Evolutionary conservation across 2,329 filamentous ascomycete genomes (phyloP), one percentile per base, ranked within the genome.

Genomic region (Corniculantispora saksenae): DNA sequence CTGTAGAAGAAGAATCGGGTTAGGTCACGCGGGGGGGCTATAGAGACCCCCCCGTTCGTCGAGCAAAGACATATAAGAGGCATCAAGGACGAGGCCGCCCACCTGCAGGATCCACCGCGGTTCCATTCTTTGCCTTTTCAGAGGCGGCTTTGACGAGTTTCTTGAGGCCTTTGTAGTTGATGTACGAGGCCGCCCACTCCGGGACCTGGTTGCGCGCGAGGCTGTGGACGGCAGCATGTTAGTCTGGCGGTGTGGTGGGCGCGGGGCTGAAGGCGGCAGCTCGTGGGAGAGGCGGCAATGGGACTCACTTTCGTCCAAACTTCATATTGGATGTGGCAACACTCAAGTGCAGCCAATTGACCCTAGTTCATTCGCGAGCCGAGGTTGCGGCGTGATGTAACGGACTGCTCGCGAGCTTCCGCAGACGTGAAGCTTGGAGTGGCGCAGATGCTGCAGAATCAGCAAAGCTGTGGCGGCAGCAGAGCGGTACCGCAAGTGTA

Each of bases 161-260:
- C 84, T 99, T 99, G 72, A 97, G 82, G 71, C 89, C 89, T 76
- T 94, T 95, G 82, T 96, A 96, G 80, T 95, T 89, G 81, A 95
- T 94, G 76, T 96, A 96, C 38, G 85, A 89, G 65, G 89, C 83
- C 61, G 91, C 89, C 92, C 92, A 96, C 80, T 94, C 92, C 56
- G 92, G 92, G 73, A 95, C 91, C 79, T 94, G 91, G 74, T 94
- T 93, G 56, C 91, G 88, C 21, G 91, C 87, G 63, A 96, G 84
- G 74, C 87, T 89, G 70, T 62, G 58, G 12, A 15, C 27, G n/a
- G 58, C 45, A 23, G 23, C 51, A 47, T 40, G 55, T 66, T 48
- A 69, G 66, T 50, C 70, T 74, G 69, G 61, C 68, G 57, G 40
- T 54, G 56, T 67, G 64, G 32, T 59, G 48, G 29, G n/a, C 51